A percentile compares a stretch with the other conserved stretches of the same genome.
Conservation (phyloP, 352 stramenopile species). For the Globisporangium canariense region DNA sequence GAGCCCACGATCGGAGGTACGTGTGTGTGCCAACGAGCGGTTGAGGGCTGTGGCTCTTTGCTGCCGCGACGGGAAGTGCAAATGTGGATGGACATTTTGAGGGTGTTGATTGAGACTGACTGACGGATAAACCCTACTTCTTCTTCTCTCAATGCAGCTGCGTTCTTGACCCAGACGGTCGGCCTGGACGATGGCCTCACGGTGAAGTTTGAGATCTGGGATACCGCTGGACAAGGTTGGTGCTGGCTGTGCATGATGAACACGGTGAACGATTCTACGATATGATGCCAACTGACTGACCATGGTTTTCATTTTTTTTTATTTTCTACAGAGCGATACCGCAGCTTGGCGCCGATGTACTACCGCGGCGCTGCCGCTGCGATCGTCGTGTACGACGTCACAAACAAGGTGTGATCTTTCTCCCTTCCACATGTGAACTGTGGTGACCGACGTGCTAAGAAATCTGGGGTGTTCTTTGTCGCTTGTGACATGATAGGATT, state of each 20-base stretch:
- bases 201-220: constrained; percentile 99
- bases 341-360: constrained; percentile 97
- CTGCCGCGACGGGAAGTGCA: neutral
- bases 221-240: constrained; percentile 94
- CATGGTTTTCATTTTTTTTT: neutral
- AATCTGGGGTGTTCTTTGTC: constrained; percentile 1
- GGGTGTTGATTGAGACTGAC: neutral
- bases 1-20: constrained; percentile 94
- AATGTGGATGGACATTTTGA: neutral
- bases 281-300: constrained; percentile 5
- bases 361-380: constrained; percentile 94
- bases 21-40: neutral
- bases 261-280: neutral
- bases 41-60: neutral
- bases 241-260: neutral
- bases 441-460: neutral
- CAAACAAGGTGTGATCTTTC: constrained; percentile 83
- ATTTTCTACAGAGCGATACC: constrained; percentile 88
- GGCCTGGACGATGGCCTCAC: constrained; percentile 95
- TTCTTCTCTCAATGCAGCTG: constrained; percentile 41
- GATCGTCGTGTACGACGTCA: constrained; percentile 97
- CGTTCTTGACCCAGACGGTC: constrained; percentile 99
- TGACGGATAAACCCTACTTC: neutral
- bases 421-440: neutral
- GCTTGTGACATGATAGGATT: constrained; percentile 67